Conservation (phyloP, 495 filamentous ascomycete genomes). For the Neurospora hispaniola region DNA sequence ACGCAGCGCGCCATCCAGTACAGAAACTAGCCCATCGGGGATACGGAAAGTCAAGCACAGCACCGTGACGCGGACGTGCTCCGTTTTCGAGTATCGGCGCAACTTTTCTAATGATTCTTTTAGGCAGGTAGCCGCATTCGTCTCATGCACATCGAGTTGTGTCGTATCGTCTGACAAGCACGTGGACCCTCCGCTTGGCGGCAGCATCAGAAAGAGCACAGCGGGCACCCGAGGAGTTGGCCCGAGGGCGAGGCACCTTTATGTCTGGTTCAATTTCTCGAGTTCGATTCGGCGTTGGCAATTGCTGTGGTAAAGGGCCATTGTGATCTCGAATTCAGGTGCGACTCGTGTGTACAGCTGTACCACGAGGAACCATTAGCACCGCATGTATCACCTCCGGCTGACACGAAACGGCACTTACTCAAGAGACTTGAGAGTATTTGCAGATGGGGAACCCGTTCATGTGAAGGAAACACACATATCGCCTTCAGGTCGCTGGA, state of each 20-base stretch:
- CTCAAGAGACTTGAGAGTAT: not conserved
- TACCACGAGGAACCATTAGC: not conserved
- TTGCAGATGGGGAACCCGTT: not conserved
- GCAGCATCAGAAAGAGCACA: not conserved
- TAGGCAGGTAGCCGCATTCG: not conserved
- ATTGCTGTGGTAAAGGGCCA: not conserved
- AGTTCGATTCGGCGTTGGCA: not conserved
- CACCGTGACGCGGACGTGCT: not conserved
- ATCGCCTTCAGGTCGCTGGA: not conserved
- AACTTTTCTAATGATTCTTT: not conserved
- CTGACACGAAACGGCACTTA: no score
- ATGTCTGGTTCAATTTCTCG: not conserved
- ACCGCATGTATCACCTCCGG: not conserved
- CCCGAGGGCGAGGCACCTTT: not conserved
- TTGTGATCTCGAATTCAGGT: not conserved
- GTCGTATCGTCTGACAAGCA: not conserved
- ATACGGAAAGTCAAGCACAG: not conserved
- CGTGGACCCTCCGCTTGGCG: not conserved
- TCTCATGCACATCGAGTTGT: not conserved
- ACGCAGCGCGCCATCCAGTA: not conserved
- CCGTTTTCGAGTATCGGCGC: not conserved
- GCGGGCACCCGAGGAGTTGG: not conserved
- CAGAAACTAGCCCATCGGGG: not conserved
- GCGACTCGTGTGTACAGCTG: not conserved
- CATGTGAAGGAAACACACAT: not conserved